phyloP scores from a whole-genome alignment of 2,329 filamentous ascomycete species.

The Aspergillus pseudoglaucus region DNA sequence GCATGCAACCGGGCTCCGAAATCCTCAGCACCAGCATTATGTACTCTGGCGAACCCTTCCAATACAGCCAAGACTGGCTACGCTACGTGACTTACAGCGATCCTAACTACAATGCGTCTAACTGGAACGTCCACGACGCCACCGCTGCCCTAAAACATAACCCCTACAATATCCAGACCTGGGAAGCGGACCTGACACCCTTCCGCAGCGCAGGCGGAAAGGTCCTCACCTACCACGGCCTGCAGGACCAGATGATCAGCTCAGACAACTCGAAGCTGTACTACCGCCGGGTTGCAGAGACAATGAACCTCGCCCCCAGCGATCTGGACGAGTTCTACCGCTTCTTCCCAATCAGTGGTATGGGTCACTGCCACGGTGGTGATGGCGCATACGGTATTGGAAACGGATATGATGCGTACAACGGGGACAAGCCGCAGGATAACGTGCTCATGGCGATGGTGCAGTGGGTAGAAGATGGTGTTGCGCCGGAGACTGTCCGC shows the following conservation, averaged over 20 bases:
- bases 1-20: slow-evolving; percentile 31
- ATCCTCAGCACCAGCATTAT: slow-evolving; percentile 21
- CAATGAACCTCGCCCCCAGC: slow-evolving; percentile 27
- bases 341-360: slow-evolving; percentile 50
- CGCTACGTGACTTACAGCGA: slow-evolving; percentile 39
- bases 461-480: slow-evolving; percentile 43
- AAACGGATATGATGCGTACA: slow-evolving; percentile 19
- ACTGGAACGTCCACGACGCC: slow-evolving; percentile 33
- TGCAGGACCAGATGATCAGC: slow-evolving; percentile 47
- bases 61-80: slow-evolving; percentile 38
- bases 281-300: slow-evolving; percentile 40
- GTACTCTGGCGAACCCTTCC: slow-evolving; percentile 32
- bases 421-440: slow-evolving; percentile 27
- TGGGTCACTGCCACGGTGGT: slow-evolving; percentile 45
- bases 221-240: slow-evolving; percentile 38
- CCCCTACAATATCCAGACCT: slow-evolving; percentile 46
- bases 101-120: slow-evolving; percentile 32
- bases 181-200: slow-evolving; percentile 41
- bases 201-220: slow-evolving; percentile 42
- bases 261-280: slow-evolving; percentile 48
- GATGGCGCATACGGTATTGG: slow-evolving; percentile 40
- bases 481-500: slow-evolving; percentile 32
- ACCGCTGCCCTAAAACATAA: slow-evolving; percentile 32
- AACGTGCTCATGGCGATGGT: slow-evolving; percentile 48
- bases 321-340: slow-evolving; percentile 38